Evolutionary conservation across 768 basidiomycete genomes (phyloP), one percentile per base, ranked within the genome.

Genomic region (Termitomyces bulborhizus): DNA sequence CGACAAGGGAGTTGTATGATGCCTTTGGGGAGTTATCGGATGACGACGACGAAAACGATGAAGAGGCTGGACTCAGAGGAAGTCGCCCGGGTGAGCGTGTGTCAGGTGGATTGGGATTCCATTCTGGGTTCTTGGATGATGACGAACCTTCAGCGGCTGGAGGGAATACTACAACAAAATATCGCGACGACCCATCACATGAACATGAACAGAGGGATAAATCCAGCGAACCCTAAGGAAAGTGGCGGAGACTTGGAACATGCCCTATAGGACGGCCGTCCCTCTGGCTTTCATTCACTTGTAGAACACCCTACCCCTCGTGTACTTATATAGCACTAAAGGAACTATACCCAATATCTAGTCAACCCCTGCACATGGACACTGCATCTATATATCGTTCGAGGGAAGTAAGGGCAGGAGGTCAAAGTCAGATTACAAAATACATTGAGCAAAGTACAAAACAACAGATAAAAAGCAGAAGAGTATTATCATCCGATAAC

Each of bases 21-120:
- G 95, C 96, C 16, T 98, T 98, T 71, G 93, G 93, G 36, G 93
- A 93, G 65, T 79, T 85, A 27, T 88, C 86, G 31, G 93, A 92
- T 57, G 88, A 91, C 44, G 88, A 86, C 15, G 85, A 90, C 32
- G 86, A 88, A 55, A 84, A 73, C 13, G 82, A 90, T 63, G 93
- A 94, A 65, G 77, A 78, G 59, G 85, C 85, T 0, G 80, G 79
- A 31, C 72, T 95, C 50, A 76, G 77, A 21, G 70, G 73, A 29
- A 68, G 65, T 29, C 70, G 72, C 63, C 69, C 67, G 3, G 63
- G 56, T 48, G 66, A 67, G 29, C 66, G 65, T n/a, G 59, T 69
- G 36, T 73, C 67, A 37, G 71, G 70, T 12, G 74, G 73, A 1
- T 60, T 83, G 1, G 81, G 76, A 2, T 87, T 86, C 69, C 90